Conservation (phyloP, 1,284 basidiomycete genomes). For the Malassezia vespertilionis region DNA sequence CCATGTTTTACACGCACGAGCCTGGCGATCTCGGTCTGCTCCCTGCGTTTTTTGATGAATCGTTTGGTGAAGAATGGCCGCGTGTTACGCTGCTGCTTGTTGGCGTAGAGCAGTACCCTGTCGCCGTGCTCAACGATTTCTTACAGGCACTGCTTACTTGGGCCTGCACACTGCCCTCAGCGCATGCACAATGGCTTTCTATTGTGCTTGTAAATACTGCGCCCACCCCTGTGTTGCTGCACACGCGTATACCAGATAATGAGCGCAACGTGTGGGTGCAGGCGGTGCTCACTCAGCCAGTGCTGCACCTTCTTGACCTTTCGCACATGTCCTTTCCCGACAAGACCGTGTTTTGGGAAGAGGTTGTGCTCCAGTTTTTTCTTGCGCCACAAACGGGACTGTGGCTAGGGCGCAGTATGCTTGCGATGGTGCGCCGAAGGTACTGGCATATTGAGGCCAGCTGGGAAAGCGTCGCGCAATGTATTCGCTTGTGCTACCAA, state of each 20-base stretch:
- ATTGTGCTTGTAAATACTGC: conserved; percentile 2
- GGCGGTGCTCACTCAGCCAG: neutral
- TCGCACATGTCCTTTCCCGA: conserved; percentile 23
- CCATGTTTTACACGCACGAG: neutral
- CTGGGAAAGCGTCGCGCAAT: conserved; percentile 25
- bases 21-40: conserved; percentile 4
- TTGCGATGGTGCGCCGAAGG: conserved; percentile 26
- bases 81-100: conserved; percentile 1
- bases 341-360: conserved; percentile 28
- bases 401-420: conserved; percentile 24
- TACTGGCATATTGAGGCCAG: conserved; percentile 32
- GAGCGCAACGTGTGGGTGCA: neutral
- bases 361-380: conserved; percentile 24
- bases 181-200: neutral
- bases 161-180: neutral
- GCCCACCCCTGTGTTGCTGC: conserved; percentile 6
- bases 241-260: neutral
- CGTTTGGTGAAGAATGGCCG: neutral
- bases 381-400: conserved; percentile 16
- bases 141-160: conserved; percentile 2
- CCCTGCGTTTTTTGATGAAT: neutral
- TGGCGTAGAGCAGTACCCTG: conserved; percentile 5
- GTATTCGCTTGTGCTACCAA: conserved; percentile 22
- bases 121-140: conserved; percentile 9
- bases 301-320: conserved; percentile 15